Conservation (phyloP, 441 rosid genomes). For the Pelargonium citronellum region DNA sequence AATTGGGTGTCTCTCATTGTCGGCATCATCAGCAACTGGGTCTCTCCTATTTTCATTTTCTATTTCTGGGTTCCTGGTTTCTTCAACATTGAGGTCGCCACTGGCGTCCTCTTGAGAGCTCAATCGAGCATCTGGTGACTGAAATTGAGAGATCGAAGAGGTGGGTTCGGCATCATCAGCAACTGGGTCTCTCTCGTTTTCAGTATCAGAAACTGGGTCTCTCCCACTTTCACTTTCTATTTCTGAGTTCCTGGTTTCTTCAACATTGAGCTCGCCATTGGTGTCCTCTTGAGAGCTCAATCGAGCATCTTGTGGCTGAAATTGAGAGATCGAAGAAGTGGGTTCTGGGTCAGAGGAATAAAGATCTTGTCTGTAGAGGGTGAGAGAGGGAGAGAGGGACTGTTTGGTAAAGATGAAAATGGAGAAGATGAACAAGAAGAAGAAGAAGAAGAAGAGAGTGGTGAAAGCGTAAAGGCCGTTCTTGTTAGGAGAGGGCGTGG, state of each 20-base stretch:
- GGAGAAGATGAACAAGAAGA: constrained; percentile 38
- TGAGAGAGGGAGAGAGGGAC: constrained; percentile 47
- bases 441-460: constrained; percentile 30
- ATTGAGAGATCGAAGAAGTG: constrained; percentile 12
- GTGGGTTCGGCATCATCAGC: constrained; percentile 1
- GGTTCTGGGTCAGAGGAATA: constrained; percentile 18
- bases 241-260: neutral
- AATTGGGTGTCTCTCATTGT: neutral
- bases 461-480: constrained; percentile 30
- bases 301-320: constrained; percentile 1
- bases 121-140: neutral
- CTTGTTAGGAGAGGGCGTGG: constrained; percentile 27
- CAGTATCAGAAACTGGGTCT: neutral
- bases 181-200: constrained; percentile 21
- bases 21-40: neutral
- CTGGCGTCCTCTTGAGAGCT: neutral
- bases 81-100: constrained; percentile 15
- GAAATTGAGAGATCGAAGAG: constrained; percentile 15
- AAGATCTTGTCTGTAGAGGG: constrained; percentile 36
- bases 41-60: neutral
- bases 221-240: neutral
- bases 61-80: neutral
- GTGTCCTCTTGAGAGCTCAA: neutral
- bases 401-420: constrained; percentile 46
- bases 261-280: constrained; percentile 13